Base-by-base conservation (phyloP, 2,329 filamentous ascomycete genomes). In the Aspergillus fumigatus region DNA sequence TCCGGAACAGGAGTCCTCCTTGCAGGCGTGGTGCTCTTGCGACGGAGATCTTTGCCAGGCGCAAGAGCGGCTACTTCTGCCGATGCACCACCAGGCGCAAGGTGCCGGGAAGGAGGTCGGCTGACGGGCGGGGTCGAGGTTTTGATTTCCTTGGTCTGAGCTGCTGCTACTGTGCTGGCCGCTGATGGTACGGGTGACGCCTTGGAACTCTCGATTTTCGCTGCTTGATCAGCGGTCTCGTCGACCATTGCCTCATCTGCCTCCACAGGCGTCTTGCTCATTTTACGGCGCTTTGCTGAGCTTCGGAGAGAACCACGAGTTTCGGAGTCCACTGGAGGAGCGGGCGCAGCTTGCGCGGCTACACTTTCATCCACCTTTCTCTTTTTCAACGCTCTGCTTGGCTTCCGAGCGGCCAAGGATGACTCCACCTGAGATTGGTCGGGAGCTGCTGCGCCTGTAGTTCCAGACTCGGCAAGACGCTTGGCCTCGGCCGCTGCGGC, bases 361-460 rank as follows among this genome's bases (percentile, higher is more conserved):
- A 74, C 74, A 21, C 74, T 74, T 29, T 78, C 72, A 50, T 85
- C 82, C 43, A 80, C 74, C 65, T 85, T 86, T 52, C 84, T 78
- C 70, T 86, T 86, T 58, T 65, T 70, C 55, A 62, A 55, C 41
- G 59, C 29, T 40, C 61, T 59, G 51, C 60, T 62, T 26, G 56
- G 52, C 52, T 64, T 62, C 50, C 54, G 53, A 29, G 59, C 58
- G 49, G 59, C 59, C 45, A 51, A 27, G 29, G 52, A 50, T 51
- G 64, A 59, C 52, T 57, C 58, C 56, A 57, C 61, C 57, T 50
- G 54, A 41, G 48, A 54, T 48, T 51, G 54, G 47, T 26, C 41
- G 10, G 19, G 41, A 45, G 19, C 19, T 11, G 40, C 52, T 51
- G 55, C 58, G 55, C 35, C 50, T 27, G 56, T 54, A 35, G 54